phyloP scores from a whole-genome alignment of 768 basidiomycete species.

The Daedalea quercina region DNA sequence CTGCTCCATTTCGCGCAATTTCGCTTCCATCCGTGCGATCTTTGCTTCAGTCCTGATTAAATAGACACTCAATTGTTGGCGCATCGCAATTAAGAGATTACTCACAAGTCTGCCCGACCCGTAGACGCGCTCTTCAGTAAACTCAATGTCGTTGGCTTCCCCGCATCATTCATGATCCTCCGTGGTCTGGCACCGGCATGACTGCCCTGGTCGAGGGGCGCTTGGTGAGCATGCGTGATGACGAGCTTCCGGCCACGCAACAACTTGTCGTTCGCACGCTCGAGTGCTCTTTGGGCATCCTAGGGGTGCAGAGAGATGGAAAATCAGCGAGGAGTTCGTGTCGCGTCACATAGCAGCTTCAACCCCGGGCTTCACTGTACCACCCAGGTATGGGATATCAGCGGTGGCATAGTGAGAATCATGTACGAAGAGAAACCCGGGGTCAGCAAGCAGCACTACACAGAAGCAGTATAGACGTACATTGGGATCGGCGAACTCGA shows the following conservation, averaged over 20 bases:
- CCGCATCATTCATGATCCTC: conserved; percentile 46
- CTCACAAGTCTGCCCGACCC: conserved; percentile 41
- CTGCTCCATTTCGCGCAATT: conserved; percentile 72
- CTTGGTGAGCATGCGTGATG: conserved; percentile 92
- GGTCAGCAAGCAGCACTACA: conserved; percentile 34
- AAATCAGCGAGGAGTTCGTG: not conserved
- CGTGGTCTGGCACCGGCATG: conserved; percentile 22
- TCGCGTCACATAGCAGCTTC: conserved; percentile 1
- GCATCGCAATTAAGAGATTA: not conserved
- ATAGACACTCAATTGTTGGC: not conserved
- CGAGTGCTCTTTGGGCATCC: conserved; percentile 81
- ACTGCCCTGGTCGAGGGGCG: conserved; percentile 35
- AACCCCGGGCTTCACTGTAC: conserved; percentile 20
- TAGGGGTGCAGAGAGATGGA: conserved; percentile 22
- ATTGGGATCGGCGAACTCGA: conserved; percentile 74
- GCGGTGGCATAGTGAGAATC: conserved; percentile 12
- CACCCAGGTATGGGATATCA: not conserved
- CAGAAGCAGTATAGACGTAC: conserved; percentile 45
- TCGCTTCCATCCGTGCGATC: conserved; percentile 95
- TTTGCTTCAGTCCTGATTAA: conserved; percentile 67
- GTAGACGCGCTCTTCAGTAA: conserved; percentile 68
- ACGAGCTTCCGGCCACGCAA: conserved; percentile 82
- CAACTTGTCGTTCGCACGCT: conserved; percentile 67
- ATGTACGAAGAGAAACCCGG: conserved; percentile 34
- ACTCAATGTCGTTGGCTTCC: conserved; percentile 81